phyloP scores from a whole-genome alignment of 2,329 filamentous ascomycete species.

The Fusarium dimerum region DNA sequence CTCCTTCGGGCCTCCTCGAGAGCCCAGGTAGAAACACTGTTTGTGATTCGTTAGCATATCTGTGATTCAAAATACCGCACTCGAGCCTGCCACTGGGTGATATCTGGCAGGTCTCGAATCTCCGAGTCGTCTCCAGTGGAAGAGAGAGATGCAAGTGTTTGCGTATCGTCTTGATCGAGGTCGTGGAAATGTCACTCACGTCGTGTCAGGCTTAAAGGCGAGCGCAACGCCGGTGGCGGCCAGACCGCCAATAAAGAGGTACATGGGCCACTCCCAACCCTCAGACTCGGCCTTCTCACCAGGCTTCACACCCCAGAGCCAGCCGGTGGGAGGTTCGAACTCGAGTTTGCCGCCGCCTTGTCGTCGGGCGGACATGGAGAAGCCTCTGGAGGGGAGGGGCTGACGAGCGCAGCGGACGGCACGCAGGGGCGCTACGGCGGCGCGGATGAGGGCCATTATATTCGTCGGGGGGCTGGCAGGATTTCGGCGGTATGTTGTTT shows the following conservation, averaged over 20 bases:
- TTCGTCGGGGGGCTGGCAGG: slow-evolving; percentile 16
- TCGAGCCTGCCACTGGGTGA: slow-evolving; percentile 7
- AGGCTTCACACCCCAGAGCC: slow-evolving; percentile 92
- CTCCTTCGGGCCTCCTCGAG: slow-evolving; percentile 93
- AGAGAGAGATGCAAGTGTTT: background rate
- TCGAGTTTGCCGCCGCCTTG: slow-evolving; percentile 60
- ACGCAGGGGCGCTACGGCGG: slow-evolving; percentile 39
- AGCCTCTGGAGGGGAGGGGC: slow-evolving; percentile 37
- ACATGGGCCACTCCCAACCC: slow-evolving; percentile 89
- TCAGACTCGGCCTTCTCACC: slow-evolving; percentile 95
- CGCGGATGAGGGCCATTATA: slow-evolving; percentile 40
- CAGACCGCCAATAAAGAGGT: slow-evolving; percentile 80
- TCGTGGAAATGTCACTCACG: slow-evolving; percentile 63
- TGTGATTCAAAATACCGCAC: slow-evolving; percentile 28
- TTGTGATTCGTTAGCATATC: slow-evolving; percentile 28
- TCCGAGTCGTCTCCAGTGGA: background rate
- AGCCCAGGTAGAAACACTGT: slow-evolving; percentile 98
- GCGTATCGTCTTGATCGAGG: slow-evolving; percentile 6
- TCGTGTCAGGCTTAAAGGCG: slow-evolving; percentile 97
- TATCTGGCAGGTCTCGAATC: slow-evolving; percentile 1
- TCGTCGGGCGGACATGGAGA: slow-evolving; percentile 47
- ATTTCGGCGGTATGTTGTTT: slow-evolving; percentile 24
- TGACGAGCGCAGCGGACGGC: slow-evolving; percentile 41
- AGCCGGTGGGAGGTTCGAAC: slow-evolving; percentile 88
- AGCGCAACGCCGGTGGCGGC: slow-evolving; percentile 75